Evolutionary conservation across 2,329 filamentous ascomycete genomes (phyloP).

Genomic region (Escovopsis sp.): DNA sequence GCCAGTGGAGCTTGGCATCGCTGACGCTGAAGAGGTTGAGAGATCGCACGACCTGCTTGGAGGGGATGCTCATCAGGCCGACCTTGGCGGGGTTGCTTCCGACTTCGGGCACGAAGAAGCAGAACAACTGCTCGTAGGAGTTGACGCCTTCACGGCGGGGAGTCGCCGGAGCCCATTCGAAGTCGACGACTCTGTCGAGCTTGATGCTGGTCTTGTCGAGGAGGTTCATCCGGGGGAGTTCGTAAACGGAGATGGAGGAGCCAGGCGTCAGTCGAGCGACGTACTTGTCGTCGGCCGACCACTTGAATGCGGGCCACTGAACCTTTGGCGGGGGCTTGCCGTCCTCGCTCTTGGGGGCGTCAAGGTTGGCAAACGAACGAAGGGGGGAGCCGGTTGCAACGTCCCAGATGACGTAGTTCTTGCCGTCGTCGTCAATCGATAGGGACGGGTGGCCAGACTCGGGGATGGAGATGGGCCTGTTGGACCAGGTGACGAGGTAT

Average conservation of each 20-base stretch:
- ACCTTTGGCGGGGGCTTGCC: slow-evolving; percentile 67
- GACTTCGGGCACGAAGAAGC: slow-evolving; percentile 97
- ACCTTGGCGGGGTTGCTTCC: slow-evolving; percentile 97
- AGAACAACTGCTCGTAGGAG: slow-evolving; percentile 88
- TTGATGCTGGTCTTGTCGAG: slow-evolving; percentile 87
- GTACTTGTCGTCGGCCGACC: slow-evolving; percentile 95
- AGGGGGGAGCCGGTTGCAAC: slow-evolving; percentile 78
- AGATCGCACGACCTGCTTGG: slow-evolving; percentile 85
- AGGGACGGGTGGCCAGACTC: slow-evolving; percentile 76
- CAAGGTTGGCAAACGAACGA: slow-evolving; percentile 84
- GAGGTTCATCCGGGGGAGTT: slow-evolving; percentile 76
- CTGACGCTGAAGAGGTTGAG: slow-evolving; percentile 97
- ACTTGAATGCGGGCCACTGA: slow-evolving; percentile 98
- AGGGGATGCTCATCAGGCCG: slow-evolving; percentile 87
- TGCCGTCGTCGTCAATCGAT: slow-evolving; percentile 85
- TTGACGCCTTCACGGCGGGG: slow-evolving; percentile 74
- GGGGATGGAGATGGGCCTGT: slow-evolving; percentile 80
- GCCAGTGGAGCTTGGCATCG: slow-evolving; percentile 97
- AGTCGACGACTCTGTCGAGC: slow-evolving; percentile 92
- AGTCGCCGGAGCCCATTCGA: slow-evolving; percentile 87
- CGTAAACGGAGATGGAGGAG: slow-evolving; percentile 81
- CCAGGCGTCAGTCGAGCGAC: slow-evolving; percentile 82
- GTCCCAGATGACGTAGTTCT: slow-evolving; percentile 99
- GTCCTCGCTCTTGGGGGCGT: slow-evolving; percentile 47
- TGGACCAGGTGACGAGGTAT: slow-evolving; percentile 94